Evolutionary conservation across 768 basidiomycete genomes (phyloP).

Genomic region (Panus rudis): DNA sequence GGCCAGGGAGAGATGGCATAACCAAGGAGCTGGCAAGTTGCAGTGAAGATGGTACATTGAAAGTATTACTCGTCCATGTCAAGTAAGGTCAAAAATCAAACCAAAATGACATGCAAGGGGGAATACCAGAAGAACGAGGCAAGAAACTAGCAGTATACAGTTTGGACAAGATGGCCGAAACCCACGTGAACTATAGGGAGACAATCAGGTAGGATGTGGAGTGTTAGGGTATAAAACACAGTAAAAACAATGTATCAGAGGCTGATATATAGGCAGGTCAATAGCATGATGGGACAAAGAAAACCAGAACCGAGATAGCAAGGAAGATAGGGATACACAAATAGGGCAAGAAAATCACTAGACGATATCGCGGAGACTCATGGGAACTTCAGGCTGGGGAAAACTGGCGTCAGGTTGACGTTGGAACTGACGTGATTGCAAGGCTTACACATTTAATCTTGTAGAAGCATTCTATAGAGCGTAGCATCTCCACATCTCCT

Average conservation of each 20-base stretch:
- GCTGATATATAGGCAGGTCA: conserved; percentile 44
- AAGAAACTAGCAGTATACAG: conserved; percentile 58
- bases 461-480: conserved; percentile 98
- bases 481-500: conserved; percentile 96
- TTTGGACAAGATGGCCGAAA: conserved; percentile 41
- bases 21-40: conserved; percentile 68
- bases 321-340: conserved; percentile 78
- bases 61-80: conserved; percentile 58
- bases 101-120: conserved; percentile 30
- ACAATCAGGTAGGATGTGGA: conserved; percentile 49
- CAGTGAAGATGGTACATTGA: conserved; percentile 89
- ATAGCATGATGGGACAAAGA: conserved; percentile 17
- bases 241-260: conserved; percentile 35
- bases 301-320: conserved; percentile 25
- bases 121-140: conserved; percentile 2
- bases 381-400: conserved; percentile 80
- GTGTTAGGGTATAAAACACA: conserved; percentile 67
- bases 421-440: neutral
- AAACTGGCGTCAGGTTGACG: conserved; percentile 17
- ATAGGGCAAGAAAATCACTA: conserved; percentile 41
- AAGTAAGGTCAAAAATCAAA: conserved; percentile 41
- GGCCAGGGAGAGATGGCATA: conserved; percentile 33
- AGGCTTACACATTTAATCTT: conserved; percentile 81
- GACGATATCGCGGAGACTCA: conserved; percentile 85
- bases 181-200: conserved; percentile 48